Conservation (phyloP, 495 filamentous ascomycete species). For the Hypoxylon rickii region DNA sequence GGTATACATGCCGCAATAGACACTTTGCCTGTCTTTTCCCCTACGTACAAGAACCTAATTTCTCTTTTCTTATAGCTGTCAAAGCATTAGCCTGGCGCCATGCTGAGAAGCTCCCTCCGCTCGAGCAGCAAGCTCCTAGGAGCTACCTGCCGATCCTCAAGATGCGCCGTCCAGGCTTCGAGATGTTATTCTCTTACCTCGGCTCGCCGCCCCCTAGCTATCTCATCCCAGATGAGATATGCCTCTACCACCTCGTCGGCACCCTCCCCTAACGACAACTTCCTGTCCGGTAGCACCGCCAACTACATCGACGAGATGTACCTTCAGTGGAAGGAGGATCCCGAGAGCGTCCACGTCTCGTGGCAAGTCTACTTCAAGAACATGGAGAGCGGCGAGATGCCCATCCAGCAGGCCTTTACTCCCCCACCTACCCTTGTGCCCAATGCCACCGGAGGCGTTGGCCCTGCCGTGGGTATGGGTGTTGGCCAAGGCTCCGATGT, state of each 20-base stretch:
- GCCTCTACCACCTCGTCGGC: conserved; percentile 48
- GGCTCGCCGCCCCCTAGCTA: conserved; percentile 55
- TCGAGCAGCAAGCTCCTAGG: conserved; percentile 58
- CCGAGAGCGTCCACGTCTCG: conserved; percentile 91
- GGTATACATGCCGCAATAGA: conserved; percentile 16
- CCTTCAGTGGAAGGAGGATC: conserved; percentile 92
- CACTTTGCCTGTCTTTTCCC: conserved; percentile 8
- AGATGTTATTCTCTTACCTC: conserved; percentile 44
- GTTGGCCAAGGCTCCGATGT: conserved; percentile 78
- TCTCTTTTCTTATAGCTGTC: conserved; percentile 28
- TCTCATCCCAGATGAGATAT: conserved; percentile 53
- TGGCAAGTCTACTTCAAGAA: conserved; percentile 99
- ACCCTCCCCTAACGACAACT: conserved; percentile 82
- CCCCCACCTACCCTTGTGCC: conserved; percentile 92
- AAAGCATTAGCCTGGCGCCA: conserved; percentile 44
- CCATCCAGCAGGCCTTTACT: conserved; percentile 93
- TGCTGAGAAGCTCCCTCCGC: conserved; percentile 59
- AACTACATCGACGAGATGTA: conserved; percentile 99
- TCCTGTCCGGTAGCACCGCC: conserved; percentile 90
- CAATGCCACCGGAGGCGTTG: conserved; percentile 74
- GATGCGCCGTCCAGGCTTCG: conserved; percentile 53
- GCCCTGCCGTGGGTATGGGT: conserved; percentile 69
- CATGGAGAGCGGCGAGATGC: conserved; percentile 98
- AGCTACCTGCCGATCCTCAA: conserved; percentile 51
- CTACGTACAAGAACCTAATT: conserved; percentile 11